Percentiles rank a stretch among this genome's conserved stretches.
phyloP scores from a whole-genome alignment of 805 yeast genomes.

The Suhomyces faveliae region DNA sequence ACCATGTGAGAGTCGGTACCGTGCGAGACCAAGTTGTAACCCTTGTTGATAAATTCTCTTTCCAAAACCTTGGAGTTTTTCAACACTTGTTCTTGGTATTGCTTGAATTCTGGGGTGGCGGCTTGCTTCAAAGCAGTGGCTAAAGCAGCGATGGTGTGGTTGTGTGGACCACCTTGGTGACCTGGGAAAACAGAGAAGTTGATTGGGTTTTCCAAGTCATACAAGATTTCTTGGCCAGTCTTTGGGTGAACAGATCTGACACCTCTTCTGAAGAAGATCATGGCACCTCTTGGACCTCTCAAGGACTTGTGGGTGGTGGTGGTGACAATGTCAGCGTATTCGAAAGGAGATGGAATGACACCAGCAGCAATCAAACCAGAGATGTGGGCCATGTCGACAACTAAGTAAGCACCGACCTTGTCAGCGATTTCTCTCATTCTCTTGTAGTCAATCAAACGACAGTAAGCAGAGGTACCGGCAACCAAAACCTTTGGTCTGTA shows the following conservation, averaged over 20 bases:
- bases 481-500: conserved; percentile 94
- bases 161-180: conserved; percentile 99
- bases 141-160: conserved; percentile 94
- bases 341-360: conserved; percentile 90
- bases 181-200: conserved; percentile 99
- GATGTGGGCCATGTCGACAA: conserved; percentile 97
- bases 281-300: conserved; percentile 99
- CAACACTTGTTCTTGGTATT: conserved; percentile 81
- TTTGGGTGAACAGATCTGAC: conserved; percentile 72
- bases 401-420: conserved; percentile 86
- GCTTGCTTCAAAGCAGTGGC: conserved; percentile 96
- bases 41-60: conserved; percentile 57
- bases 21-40: conserved; percentile 77
- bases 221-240: conserved; percentile 79
- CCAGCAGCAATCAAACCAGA: conserved; percentile 96
- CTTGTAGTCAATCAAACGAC: conserved; percentile 84
- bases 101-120: conserved; percentile 78
- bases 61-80: conserved; percentile 81
- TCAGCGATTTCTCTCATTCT: conserved; percentile 90
- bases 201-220: conserved; percentile 87
- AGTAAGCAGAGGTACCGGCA: conserved; percentile 97
- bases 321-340: conserved; percentile 91
- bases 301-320: conserved; percentile 97
- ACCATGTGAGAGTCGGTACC: conserved; percentile 97
- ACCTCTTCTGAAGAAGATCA: conserved; percentile 97